A percentile compares a stretch with the other conserved stretches of the same genome.
phyloP scores from a whole-genome alignment of 352 stramenopile genomes.

The Chrysophaeum taylorii region DNA sequence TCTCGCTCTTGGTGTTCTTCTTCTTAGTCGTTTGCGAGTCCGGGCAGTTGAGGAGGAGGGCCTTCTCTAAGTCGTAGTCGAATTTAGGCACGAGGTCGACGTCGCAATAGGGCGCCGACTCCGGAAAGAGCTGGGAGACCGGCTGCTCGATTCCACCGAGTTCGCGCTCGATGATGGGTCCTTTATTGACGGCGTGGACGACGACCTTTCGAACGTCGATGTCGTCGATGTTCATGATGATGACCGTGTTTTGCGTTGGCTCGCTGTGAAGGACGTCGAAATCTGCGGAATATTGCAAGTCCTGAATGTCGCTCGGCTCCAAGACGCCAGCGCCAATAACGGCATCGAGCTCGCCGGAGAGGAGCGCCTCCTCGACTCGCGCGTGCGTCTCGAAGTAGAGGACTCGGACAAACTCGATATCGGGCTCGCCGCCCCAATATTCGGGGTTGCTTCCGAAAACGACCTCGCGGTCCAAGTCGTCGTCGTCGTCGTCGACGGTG shows the following conservation, averaged over 20 bases:
- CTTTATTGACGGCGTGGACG: conserved; percentile 37
- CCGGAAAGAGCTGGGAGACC: conserved; percentile 32
- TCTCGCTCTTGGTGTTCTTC: neutral
- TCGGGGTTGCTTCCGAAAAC: neutral
- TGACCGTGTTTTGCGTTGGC: conserved; percentile 31
- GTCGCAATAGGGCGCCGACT: conserved; percentile 34
- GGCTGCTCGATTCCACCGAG: conserved; percentile 31
- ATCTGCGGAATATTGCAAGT: conserved; percentile 23
- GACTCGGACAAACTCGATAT: conserved; percentile 23
- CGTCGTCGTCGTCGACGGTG: neutral
- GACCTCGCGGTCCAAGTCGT: neutral
- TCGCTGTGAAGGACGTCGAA: conserved; percentile 32
- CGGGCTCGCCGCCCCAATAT: neutral
- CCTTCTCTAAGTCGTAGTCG: conserved; percentile 43
- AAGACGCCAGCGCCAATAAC: conserved; percentile 29
- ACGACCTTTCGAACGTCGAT: conserved; percentile 35
- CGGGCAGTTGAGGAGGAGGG: conserved; percentile 32
- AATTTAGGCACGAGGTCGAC: conserved; percentile 38
- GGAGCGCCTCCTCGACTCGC: conserved; percentile 28
- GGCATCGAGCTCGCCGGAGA: conserved; percentile 28
- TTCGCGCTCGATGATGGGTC: conserved; percentile 34
- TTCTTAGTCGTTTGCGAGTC: neutral
- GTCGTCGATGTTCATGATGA: conserved; percentile 40
- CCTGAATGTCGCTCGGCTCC: conserved; percentile 27
- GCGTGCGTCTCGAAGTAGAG: conserved; percentile 21